Evolutionary conservation across 2,329 filamentous ascomycete genomes (phyloP), one percentile per base, ranked within the genome.

Genomic region (Fusarium denticulatum): DNA sequence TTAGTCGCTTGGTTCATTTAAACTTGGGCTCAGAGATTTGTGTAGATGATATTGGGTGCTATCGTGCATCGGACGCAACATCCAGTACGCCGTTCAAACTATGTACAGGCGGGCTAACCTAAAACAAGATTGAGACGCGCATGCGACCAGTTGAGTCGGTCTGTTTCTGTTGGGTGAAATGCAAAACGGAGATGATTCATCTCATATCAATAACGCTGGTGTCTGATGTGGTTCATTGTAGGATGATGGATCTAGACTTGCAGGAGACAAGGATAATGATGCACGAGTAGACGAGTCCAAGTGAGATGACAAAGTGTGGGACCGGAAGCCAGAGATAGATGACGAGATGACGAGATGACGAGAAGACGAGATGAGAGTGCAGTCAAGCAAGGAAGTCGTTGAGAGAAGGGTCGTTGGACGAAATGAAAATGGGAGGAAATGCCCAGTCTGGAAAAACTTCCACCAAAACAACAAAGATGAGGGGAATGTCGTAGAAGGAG

Each of bases 1-100:
- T 58, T 53, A 64, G 62, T 71, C 72, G 68, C 63, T 66, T 47
- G 63, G 63, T 70, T 71, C 46, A 74, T 67, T 66, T 34, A 37
- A 62, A 49, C 43, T 28, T 15, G 20, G 45, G 47, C 60, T 69
- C 40, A 56, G 28, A 68, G 22, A 60, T 47, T 46, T n/a, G 36
- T 45, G 22, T 18, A 52, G 30, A 36, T 36, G 49, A 36, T 36
- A 52, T 52, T n/a, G n/a, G 30, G 30, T 53, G 47, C 50, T 50
- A 39, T 39, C 67, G 50, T 43, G 52, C 36, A 36, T 62, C 62
- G 28, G 55, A 45, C 49, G 61, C 47, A 57, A 57, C 45, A 53
- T 36, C 26, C 63, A 66, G 62, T 67, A 64, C 64, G 65, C 30
- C 56, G 59, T 59, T 67, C 53, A 45, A 32, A 47, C 47, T 56